Evolutionary conservation across 75 land plant species (phyloP), one percentile per base, ranked within the genome.

Genomic region (Isoetes taiwanensis): DNA sequence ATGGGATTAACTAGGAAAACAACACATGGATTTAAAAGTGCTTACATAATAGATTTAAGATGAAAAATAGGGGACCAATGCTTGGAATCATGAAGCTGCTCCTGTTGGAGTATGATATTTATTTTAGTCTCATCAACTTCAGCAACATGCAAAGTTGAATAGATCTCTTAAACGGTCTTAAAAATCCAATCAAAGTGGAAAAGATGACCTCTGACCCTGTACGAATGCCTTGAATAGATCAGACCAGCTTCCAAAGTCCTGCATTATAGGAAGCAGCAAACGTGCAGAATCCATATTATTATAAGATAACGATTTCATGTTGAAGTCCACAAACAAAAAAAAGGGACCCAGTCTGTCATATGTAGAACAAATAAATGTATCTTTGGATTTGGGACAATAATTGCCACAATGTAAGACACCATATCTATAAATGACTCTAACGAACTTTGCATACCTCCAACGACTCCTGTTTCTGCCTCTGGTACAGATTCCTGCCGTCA

Each of bases 361-460:
- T 0, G n/a, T 24, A 10, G 0, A 0, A 56, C 8, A 12, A 32
- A 9, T n/a, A 21, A 32, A 42, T 20, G 25, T 40, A 78, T 94
- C 97, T 81, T 54, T 24, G 97, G 97, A 46, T 78, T 59, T 16
- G 84, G 70, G 24, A 91, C 64, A 5, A 91, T 67, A 27, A 86
- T 79, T 55, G 83, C 97, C 75, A 81, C 72, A 17, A 81, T 66
- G 59, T 78, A 86, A 34, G 77, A 62, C 62, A 91, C 35, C 77
- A 91, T 66, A 41, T 80, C 85, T 74, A 83, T 38, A 17, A 65
- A 61, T 14, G 97, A 86, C 39, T 91, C 94, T 41, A 91, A 74
- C 14, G 94, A 86, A 52, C 73, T 83, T 41, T 91, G 97, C 27
- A 86, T 94, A 0, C 97, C 97, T 48, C 88, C 97, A 5, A 91